Conservation (phyloP, 1,284 basidiomycete species). For the Ganoderma boninense region DNA sequence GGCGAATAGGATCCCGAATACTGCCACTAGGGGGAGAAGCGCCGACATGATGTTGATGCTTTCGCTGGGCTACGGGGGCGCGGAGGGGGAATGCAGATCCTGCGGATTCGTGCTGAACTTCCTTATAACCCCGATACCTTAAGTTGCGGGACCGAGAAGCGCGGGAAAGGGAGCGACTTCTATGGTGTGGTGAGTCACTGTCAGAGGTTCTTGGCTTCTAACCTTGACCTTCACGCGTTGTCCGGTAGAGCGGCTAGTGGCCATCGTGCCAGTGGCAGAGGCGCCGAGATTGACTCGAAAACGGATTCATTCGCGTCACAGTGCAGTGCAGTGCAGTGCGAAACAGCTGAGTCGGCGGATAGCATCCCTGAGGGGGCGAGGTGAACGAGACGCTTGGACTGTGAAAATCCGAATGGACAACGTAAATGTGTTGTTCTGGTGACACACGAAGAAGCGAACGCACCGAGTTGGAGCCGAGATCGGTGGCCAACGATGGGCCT, state of each 20-base stretch:
- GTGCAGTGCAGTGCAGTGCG: neutral
- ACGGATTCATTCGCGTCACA: neutral
- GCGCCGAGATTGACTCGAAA: neutral
- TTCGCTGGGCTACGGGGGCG: neutral
- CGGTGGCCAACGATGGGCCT: neutral
- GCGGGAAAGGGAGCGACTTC: neutral
- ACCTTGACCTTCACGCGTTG: neutral
- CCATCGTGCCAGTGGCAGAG: too few species aligned
- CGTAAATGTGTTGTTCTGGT: neutral
- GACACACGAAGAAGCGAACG: neutral
- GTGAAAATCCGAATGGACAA: neutral
- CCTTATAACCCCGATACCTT: neutral
- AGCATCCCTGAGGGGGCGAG: neutral
- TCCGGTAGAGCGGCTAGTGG: neutral
- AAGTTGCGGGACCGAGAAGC: neutral
- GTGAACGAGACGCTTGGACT: neutral
- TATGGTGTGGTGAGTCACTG: neutral
- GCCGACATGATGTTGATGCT: neutral
- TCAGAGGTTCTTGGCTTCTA: neutral
- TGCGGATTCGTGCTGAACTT: neutral
- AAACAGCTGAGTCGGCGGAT: neutral
- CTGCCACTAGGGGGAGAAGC: neutral
- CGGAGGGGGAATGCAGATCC: neutral
- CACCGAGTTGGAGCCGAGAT: neutral
- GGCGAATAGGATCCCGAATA: neutral